Evolutionary conservation across 1,139 yeast genomes (phyloP).

Genomic region (Blastobotrys indianensis): DNA sequence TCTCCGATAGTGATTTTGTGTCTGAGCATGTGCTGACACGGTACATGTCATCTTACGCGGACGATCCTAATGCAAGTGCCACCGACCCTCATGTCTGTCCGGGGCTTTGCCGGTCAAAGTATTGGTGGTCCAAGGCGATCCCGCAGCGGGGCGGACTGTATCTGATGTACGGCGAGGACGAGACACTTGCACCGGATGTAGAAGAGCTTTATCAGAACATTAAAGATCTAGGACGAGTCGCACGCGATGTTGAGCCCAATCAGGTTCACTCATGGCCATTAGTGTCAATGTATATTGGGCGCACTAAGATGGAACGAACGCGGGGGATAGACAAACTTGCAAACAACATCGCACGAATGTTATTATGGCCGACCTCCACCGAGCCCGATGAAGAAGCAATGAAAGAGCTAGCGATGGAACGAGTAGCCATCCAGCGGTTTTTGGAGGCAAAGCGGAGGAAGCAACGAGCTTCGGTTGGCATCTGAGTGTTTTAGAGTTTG

Average conservation of each 20-base stretch:
- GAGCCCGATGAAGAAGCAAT: conserved; percentile 10
- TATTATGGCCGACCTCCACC: conserved; percentile 26
- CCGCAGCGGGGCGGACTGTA: conserved; percentile 33
- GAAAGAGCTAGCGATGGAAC: conserved; percentile 4
- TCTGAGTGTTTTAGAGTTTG: no score
- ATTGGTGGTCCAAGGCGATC: conserved; percentile 39
- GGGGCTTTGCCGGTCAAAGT: conserved; percentile 31
- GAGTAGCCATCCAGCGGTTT: conserved; percentile 5
- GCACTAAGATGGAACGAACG: conserved; percentile 25
- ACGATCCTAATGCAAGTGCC: conserved; percentile 2
- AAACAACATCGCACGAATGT: conserved; percentile 28
- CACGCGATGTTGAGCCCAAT: conserved; percentile 19
- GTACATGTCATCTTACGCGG: conserved; percentile 17
- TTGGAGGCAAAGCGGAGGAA: not conserved
- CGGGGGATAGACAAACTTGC: conserved; percentile 28
- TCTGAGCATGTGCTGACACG: conserved; percentile 18
- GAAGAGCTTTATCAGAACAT: conserved; percentile 28
- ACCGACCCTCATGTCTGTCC: conserved; percentile 35
- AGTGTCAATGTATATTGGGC: conserved; percentile 24
- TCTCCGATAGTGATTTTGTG: conserved; percentile 24
- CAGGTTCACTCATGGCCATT: conserved; percentile 36
- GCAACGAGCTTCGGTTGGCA: no score
- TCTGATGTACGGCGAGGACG: conserved; percentile 39
- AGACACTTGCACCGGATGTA: conserved; percentile 36
- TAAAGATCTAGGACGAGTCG: conserved; percentile 13